Conservation (phyloP, 2,329 filamentous ascomycete species). For the Trichoderma lentiforme region DNA sequence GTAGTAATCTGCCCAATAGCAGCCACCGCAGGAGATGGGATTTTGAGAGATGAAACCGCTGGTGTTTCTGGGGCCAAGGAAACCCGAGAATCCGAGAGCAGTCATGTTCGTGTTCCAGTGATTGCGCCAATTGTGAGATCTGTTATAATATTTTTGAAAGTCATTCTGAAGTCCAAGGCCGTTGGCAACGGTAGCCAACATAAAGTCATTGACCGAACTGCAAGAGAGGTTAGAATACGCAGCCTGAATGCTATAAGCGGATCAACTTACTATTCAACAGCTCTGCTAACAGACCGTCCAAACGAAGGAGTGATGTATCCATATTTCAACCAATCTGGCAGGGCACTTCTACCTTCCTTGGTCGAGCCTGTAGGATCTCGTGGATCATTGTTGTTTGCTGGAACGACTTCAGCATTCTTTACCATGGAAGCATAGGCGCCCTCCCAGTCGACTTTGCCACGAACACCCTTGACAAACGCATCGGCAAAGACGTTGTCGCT, state of each 20-base stretch:
- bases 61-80: slow-evolving; percentile 58
- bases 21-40: slow-evolving; percentile 57
- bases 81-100: slow-evolving; percentile 60
- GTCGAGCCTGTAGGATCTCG: slow-evolving; percentile 58
- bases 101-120: slow-evolving; percentile 62
- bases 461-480: slow-evolving; percentile 66
- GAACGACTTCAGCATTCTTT: slow-evolving; percentile 62
- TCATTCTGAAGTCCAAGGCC: slow-evolving; percentile 52
- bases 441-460: slow-evolving; percentile 61
- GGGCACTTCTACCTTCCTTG: slow-evolving; percentile 64
- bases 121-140: slow-evolving; percentile 67
- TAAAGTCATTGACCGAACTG: slow-evolving; percentile 63
- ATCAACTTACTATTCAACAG: slow-evolving; percentile 57
- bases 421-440: slow-evolving; percentile 61
- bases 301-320: slow-evolving; percentile 65
- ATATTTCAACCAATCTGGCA: slow-evolving; percentile 63
- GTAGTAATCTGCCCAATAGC: slow-evolving; percentile 60
- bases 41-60: slow-evolving; percentile 52
- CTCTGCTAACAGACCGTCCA: slow-evolving; percentile 59
- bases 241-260: background rate
- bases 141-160: slow-evolving; percentile 56
- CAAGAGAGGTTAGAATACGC: background rate
- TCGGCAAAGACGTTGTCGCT: slow-evolving; percentile 70
- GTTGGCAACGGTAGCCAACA: slow-evolving; percentile 60
- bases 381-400: slow-evolving; percentile 56